Conservation (phyloP, 306 rosid genomes). For the Fragaria ananassa region DNA sequence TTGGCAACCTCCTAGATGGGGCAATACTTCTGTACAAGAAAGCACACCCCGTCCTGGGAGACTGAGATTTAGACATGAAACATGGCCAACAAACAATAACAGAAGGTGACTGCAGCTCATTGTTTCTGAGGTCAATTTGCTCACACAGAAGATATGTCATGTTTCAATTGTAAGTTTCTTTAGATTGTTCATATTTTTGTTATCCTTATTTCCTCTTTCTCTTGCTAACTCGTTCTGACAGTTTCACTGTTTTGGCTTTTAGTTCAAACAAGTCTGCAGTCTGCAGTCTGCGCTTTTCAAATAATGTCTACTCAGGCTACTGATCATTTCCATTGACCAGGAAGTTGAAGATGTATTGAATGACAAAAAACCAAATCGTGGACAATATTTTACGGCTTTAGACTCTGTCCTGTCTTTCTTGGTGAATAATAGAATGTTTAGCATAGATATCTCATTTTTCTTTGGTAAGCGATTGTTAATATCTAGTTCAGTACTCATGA, state of each 20-base stretch:
- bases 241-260: not conserved
- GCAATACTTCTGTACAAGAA: slow-evolving; percentile 30
- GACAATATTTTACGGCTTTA: not conserved
- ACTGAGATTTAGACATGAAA: slow-evolving; percentile 55
- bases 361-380: not conserved
- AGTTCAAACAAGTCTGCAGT: not conserved
- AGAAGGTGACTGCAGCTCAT: slow-evolving; percentile 24
- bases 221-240: not conserved
- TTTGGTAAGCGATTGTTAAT: not conserved
- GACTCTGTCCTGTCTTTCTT: not conserved
- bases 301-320: not conserved
- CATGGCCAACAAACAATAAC: slow-evolving; percentile 45
- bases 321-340: not conserved
- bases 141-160: not conserved
- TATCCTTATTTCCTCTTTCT: not conserved
- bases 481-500: not conserved
- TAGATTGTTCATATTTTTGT: not conserved
- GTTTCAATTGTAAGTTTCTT: not conserved
- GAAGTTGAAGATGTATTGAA: not conserved
- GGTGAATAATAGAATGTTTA: not conserved
- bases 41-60: slow-evolving; percentile 23
- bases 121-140: slow-evolving; percentile 18
- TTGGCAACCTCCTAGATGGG: slow-evolving; percentile 35
- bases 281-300: not conserved
- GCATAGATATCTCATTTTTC: not conserved